Evolutionary conservation across 352 stramenopile genomes (phyloP).

Genomic region (Pythium biforme): DNA sequence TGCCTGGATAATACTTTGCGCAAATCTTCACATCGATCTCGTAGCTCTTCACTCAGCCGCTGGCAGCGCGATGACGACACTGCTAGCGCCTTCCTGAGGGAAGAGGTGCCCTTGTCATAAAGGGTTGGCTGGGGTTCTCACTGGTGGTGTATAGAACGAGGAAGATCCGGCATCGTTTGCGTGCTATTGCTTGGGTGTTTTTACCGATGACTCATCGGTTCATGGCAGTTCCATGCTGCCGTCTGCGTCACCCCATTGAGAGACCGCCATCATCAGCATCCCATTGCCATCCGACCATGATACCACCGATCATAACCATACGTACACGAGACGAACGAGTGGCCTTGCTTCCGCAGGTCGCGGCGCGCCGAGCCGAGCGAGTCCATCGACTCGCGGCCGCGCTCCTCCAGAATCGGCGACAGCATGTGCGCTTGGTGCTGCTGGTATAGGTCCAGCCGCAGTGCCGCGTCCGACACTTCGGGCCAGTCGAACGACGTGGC

Average conservation of each 20-base stretch:
- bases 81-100: no score
- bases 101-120: no score
- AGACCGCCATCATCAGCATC: no score
- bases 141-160: no score
- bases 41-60: no score
- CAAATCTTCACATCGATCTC: no score
- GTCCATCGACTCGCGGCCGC: slow-evolving; percentile 32
- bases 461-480: background rate
- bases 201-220: background rate
- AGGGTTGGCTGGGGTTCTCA: no score
- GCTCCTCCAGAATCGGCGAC: slow-evolving; percentile 71
- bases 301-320: no score
- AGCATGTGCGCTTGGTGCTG: slow-evolving; percentile 44
- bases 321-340: slow-evolving; percentile 26
- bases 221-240: slow-evolving; percentile 21
- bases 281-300: background rate
- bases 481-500: slow-evolving; percentile 41
- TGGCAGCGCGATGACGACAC: no score
- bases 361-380: slow-evolving; percentile 24
- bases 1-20: no score
- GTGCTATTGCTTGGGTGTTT: no score
- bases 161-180: no score
- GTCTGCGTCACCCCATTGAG: slow-evolving; percentile 9
- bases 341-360: slow-evolving; percentile 4
- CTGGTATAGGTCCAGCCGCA: slow-evolving; percentile 6